Evolutionary conservation across 2,329 filamentous ascomycete species (phyloP), one percentile per base, ranked within the genome.

Genomic region (Chrysoporthe austroafricana): DNA sequence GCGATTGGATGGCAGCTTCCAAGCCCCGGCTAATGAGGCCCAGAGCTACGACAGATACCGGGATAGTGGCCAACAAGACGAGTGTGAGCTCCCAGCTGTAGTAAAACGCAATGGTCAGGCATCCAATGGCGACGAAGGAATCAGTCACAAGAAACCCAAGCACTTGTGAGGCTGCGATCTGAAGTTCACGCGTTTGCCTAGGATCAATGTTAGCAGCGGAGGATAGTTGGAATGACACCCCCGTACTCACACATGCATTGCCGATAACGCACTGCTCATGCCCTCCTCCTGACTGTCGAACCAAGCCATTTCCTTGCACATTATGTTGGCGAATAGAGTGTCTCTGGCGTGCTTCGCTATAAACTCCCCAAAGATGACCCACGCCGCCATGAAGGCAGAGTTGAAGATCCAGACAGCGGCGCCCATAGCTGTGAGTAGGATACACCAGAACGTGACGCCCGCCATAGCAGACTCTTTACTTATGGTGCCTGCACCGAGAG

Each of bases 61-160:
- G 93, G 0, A 94, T 82, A 0, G 89, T 90, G 0, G 90, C 86
- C 3, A 97, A 81, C 13, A 95, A 89, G 2, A 96, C 89, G 0
- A 97, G 81, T 0, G 94, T 94, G 18, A 98, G 83, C 70, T 90
- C 90, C 93, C 92, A 97, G 0, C 92, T 96, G 73, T 87, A 91
- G 75, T 88, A 90, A 42, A 97, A 85, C 0, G 94, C 93, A 1
- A 97, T 82, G 0, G 80, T 81, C 1, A 97, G 79, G 9, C 91
- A 91, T 4, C 87, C 86, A 4, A 90, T 43, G 0, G 88, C 85
- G 3, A 90, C 88, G n/a, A 91, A 81, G 0, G 87, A 72, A 69
- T 91, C 89, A 68, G 88, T 86, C 8, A 91, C 74, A 0, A 91
- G 77, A 57, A 90, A 86, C 0, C 94, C 94, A 0, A 97, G 81